Evolutionary conservation across 129 eudicot genomes (phyloP).

Genomic region (Chrysanthemum seticuspe): DNA sequence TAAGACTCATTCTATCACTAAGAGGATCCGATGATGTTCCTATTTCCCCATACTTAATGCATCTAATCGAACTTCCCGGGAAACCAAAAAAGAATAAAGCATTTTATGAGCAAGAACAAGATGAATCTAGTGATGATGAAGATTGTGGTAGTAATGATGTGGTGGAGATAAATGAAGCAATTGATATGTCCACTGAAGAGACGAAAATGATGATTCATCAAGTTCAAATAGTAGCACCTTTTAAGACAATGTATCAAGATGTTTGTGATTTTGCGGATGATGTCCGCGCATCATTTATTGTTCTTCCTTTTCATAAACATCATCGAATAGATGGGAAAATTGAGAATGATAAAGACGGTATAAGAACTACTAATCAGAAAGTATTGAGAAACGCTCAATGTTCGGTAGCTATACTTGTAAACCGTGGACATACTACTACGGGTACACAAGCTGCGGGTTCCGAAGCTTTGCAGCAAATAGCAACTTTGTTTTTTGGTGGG

Average conservation of each 20-base stretch:
- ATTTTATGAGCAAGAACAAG: constrained; percentile 52
- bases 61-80: constrained; percentile 81
- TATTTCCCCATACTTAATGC: constrained; percentile 76
- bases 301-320: constrained; percentile 91
- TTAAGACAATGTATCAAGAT: constrained; percentile 57
- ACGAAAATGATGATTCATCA: constrained; percentile 68
- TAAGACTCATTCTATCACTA: constrained; percentile 61
- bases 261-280: constrained; percentile 77
- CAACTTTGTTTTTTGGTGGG: constrained; percentile 89
- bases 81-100: constrained; percentile 45
- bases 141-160: constrained; percentile 71
- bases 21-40: constrained; percentile 63
- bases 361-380: constrained; percentile 77
- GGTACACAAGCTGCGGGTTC: constrained; percentile 44
- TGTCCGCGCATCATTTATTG: constrained; percentile 65
- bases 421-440: constrained; percentile 65
- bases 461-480: constrained; percentile 69
- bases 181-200: constrained; percentile 60
- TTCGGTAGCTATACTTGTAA: constrained; percentile 74
- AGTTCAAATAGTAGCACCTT: constrained; percentile 63
- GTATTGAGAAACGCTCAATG: constrained; percentile 77
- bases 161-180: constrained; percentile 76
- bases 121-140: constrained; percentile 81
- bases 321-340: constrained; percentile 90
- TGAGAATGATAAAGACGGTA: constrained; percentile 79